A percentile compares a stretch with the other conserved stretches of the same genome.
Conservation (phyloP, 331 rosid genomes). For the Malus hybrid region DNA sequence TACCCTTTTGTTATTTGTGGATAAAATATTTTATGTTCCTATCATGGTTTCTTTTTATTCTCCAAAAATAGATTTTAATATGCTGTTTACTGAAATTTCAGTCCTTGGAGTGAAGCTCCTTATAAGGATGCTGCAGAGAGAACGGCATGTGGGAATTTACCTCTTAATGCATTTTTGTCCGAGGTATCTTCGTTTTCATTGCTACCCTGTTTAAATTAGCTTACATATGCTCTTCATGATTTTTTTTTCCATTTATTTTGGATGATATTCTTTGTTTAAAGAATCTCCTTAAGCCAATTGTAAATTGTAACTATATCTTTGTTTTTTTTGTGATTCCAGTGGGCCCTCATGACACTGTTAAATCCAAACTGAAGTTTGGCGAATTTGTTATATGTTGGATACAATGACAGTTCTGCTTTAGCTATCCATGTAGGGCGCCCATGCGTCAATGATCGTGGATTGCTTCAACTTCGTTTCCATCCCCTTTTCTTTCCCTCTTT, state of each 20-base stretch:
- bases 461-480: too few species aligned
- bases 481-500: too few species aligned
- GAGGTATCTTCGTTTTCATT: constrained; percentile 28
- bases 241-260: background rate
- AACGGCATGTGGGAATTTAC: constrained; percentile 53
- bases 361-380: constrained; percentile 75
- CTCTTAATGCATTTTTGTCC: constrained; percentile 65
- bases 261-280: background rate
- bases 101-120: constrained; percentile 81
- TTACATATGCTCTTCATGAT: background rate
- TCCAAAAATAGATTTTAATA: constrained; percentile 17
- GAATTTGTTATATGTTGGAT: constrained; percentile 81
- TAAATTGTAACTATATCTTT: constrained; percentile 14
- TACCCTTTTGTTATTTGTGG: background rate
- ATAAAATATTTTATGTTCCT: background rate
- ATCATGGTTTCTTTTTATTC: constrained; percentile 9
- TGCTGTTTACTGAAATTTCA: constrained; percentile 34
- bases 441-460: too few species aligned
- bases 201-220: background rate
- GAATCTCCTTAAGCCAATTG: constrained; percentile 4
- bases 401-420: background rate
- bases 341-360: constrained; percentile 84
- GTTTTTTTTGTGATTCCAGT: constrained; percentile 47
- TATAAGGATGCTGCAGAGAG: constrained; percentile 64
- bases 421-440: too few species aligned